Conservation (phyloP, 805 yeast species). For the Kazachstania psychrophila region DNA sequence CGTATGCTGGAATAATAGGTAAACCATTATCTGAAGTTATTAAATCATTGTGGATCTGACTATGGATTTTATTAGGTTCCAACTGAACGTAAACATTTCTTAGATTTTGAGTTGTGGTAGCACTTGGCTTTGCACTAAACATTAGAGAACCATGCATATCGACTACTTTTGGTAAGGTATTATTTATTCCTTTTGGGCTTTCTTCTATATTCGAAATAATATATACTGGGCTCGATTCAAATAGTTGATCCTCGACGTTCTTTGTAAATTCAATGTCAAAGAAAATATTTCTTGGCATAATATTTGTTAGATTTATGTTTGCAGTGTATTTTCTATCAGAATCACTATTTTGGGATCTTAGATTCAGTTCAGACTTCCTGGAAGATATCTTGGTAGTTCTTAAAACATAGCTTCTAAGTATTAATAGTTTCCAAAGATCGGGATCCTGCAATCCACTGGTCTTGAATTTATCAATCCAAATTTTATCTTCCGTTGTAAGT, state of each 20-base stretch:
- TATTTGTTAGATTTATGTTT: slow-evolving; percentile 15
- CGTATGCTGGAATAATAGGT: slow-evolving; percentile 26
- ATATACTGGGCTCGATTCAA: background rate
- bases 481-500: slow-evolving; percentile 54
- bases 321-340: slow-evolving; percentile 18
- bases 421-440: slow-evolving; percentile 78
- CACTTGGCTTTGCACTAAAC: slow-evolving; percentile 31
- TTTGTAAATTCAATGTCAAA: slow-evolving; percentile 33
- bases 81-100: slow-evolving; percentile 41
- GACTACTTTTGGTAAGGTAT: slow-evolving; percentile 4
- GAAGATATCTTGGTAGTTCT: slow-evolving; percentile 42
- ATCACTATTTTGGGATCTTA: slow-evolving; percentile 15
- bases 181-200: background rate
- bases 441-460: slow-evolving; percentile 63
- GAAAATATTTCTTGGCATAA: slow-evolving; percentile 44
- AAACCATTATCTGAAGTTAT: slow-evolving; percentile 1
- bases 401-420: slow-evolving; percentile 56
- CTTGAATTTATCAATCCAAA: slow-evolving; percentile 63
- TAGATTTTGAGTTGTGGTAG: slow-evolving; percentile 33
- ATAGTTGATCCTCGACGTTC: background rate
- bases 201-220: background rate
- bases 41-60: background rate
- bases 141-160: slow-evolving; percentile 30
- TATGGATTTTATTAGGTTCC: slow-evolving; percentile 18
- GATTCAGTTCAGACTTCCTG: slow-evolving; percentile 21